phyloP scores from a whole-genome alignment of 108 stramenopile species.

The Fragilaria radians region DNA sequence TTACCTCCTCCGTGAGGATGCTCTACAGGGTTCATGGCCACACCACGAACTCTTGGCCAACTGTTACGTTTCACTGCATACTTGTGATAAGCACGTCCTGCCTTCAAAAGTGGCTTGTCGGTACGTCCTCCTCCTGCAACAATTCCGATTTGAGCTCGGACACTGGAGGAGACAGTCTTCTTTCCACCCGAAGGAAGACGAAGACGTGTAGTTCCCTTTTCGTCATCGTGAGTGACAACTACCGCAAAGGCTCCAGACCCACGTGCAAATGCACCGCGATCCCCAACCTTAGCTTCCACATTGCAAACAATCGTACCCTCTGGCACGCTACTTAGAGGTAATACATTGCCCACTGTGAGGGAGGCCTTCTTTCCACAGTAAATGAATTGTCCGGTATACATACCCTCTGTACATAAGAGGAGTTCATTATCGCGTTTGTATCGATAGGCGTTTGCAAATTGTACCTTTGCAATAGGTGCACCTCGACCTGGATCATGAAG shows the following conservation, averaged over 20 bases:
- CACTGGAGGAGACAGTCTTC: conserved; percentile 91
- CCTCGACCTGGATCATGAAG: conserved; percentile 98
- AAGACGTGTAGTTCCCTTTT: conserved; percentile 97
- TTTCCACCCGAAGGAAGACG: conserved; percentile 98
- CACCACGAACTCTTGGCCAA: conserved; percentile 99
- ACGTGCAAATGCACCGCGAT: conserved; percentile 96
- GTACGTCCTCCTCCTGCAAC: conserved; percentile 99
- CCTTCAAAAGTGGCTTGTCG: conserved; percentile 99
- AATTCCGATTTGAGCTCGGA: conserved; percentile 97
- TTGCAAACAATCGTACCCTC: conserved; percentile 99
- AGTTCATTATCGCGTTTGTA: conserved; percentile 94
- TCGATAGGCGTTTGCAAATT: conserved; percentile 97
- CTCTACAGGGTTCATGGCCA: conserved; percentile 99
- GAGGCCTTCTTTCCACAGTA: conserved; percentile 99
- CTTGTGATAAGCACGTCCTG: conserved; percentile 99
- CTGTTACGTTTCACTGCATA: conserved; percentile 99
- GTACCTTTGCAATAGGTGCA: conserved; percentile 96
- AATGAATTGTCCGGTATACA: conserved; percentile 99
- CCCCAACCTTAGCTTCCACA: conserved; percentile 91
- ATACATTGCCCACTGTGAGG: conserved; percentile 93
- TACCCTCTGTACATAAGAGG: conserved; percentile 96
- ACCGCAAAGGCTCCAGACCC: conserved; percentile 96
- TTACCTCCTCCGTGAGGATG: conserved; percentile 99
- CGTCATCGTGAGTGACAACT: conserved; percentile 98
- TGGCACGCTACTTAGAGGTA: conserved; percentile 89